Evolutionary conservation across 2,329 filamentous ascomycete genomes (phyloP).

Genomic region (Diaporthe batatas): DNA sequence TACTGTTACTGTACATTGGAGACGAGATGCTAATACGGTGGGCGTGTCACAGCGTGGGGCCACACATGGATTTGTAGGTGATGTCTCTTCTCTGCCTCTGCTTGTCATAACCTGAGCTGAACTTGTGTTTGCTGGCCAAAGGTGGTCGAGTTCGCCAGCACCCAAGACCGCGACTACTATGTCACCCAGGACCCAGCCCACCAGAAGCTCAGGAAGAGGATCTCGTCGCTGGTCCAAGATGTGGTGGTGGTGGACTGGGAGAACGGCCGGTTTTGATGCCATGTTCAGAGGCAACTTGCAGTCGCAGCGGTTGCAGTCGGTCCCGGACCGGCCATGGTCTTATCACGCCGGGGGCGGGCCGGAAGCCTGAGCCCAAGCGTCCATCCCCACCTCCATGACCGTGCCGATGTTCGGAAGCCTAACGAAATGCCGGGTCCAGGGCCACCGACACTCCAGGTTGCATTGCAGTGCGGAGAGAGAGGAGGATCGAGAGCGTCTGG

Average conservation of each 20-base stretch:
- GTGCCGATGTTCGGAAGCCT: conserved; percentile 34
- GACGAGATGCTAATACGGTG: neutral
- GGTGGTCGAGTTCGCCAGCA: conserved; percentile 73
- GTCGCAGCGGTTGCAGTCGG: neutral
- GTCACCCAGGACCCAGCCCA: conserved; percentile 73
- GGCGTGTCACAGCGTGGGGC: conserved; percentile 10
- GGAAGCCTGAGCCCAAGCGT: conserved; percentile 3
- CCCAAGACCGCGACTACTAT: conserved; percentile 77
- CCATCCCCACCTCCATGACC: conserved; percentile 14
- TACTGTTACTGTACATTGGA: too few species aligned
- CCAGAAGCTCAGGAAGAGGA: conserved; percentile 65
- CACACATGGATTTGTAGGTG: conserved; percentile 23
- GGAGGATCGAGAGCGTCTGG: neutral
- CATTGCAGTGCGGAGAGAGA: neutral
- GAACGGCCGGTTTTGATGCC: conserved; percentile 50
- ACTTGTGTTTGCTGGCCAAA: neutral
- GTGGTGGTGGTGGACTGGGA: conserved; percentile 71
- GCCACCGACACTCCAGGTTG: neutral
- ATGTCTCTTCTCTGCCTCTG: neutral
- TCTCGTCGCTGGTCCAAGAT: conserved; percentile 62
- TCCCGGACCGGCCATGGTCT: conserved; percentile 25
- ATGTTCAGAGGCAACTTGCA: too few species aligned
- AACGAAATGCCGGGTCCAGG: neutral
- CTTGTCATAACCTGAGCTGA: too few species aligned
- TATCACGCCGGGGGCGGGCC: conserved; percentile 17